These are phyloP conservation scores for Gracilaria caudata DNA, from an alignment of 23 red algal species.

Conservation along the genomic window DNA sequence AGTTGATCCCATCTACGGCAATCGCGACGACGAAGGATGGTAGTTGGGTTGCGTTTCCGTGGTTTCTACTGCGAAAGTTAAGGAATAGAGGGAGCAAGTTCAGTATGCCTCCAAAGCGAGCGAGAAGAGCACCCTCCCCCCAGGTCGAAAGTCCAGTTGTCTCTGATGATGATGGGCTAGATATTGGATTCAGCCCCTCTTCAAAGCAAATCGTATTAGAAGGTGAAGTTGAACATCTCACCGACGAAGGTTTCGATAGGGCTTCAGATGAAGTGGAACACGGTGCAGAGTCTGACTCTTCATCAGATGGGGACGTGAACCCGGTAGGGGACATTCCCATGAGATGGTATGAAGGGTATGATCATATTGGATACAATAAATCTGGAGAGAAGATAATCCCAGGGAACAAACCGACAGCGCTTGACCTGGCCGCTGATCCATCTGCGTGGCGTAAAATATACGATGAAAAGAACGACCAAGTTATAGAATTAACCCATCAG, in stretches of 20 bases:
- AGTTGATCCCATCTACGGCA: background rate
- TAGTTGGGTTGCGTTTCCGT: too few relatives aligned
- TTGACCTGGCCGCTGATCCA: constrained; percentile 69
- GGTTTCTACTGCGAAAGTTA: too few relatives aligned
- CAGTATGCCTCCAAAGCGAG: constrained; percentile 5
- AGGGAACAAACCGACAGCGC: constrained; percentile 37
- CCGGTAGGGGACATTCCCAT: constrained; percentile 91
- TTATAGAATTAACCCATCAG: constrained; percentile 76
- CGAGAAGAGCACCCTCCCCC: background rate
- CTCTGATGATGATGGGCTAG: constrained; percentile 57
- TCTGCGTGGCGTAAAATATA: constrained; percentile 80
- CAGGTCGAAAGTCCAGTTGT: constrained; percentile 44
- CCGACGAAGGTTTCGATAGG: background rate
- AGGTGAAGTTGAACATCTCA: constrained; percentile 2
- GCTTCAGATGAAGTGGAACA: background rate
- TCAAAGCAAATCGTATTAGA: background rate
- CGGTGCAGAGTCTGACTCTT: constrained; percentile 60
- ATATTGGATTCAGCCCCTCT: constrained; percentile 25
- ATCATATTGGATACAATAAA: constrained; percentile 92
- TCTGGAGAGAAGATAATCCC: constrained; percentile 70
- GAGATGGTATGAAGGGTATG: constrained; percentile 94
- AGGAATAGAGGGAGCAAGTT: background rate
- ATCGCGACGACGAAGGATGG: background rate
- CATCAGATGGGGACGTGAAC: constrained; percentile 76
- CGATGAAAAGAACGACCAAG: constrained; percentile 91